Percentiles rank a stretch among this genome's conserved stretches.
phyloP scores from a whole-genome alignment of 1,139 yeast genomes.

The Yamadazyma pseudoaaseri region DNA sequence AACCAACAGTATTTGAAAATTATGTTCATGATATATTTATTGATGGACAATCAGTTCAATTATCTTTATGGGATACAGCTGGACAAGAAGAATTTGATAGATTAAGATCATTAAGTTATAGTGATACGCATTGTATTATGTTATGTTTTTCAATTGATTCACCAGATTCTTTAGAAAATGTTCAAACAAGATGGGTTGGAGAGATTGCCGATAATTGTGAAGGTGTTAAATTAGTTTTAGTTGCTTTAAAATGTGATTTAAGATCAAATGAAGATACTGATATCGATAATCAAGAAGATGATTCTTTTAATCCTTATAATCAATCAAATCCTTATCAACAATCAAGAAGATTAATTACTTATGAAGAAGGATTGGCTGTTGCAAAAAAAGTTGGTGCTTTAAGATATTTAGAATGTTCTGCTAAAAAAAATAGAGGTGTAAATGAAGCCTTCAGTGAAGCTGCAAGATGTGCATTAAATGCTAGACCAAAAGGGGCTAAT shows the following conservation, averaged over 20 bases:
- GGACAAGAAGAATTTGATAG: constrained; percentile 99
- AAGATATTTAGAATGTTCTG: constrained; percentile 88
- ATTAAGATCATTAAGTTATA: constrained; percentile 81
- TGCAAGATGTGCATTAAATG: constrained; percentile 91
- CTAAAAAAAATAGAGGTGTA: constrained; percentile 91
- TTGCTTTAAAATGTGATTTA: constrained; percentile 91
- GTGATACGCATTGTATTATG: constrained; percentile 97
- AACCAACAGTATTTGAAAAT: constrained; percentile 97
- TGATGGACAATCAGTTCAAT: constrained; percentile 89
- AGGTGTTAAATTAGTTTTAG: constrained; percentile 90
- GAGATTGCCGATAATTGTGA: constrained; percentile 97
- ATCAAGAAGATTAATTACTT: constrained; percentile 53
- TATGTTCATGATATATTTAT: constrained; percentile 96
- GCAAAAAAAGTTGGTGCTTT: constrained; percentile 86
- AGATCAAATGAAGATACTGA: constrained; percentile 50
- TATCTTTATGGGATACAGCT: constrained; percentile 97
- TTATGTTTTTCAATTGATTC: constrained; percentile 94
- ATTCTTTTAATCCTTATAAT: constrained; percentile 32
- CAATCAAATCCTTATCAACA: constrained; percentile 33
- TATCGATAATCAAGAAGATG: constrained; percentile 30
- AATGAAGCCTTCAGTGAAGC: constrained; percentile 97
- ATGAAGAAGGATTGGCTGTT: constrained; percentile 46
- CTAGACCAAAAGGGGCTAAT: constrained; percentile 74
- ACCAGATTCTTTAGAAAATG: constrained; percentile 90
- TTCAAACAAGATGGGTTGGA: constrained; percentile 92